These are phyloP conservation scores for Hypoxylon sp. DNA, from an alignment of 2,329 filamentous ascomycete genomes.

Conservation along the genomic window DNA sequence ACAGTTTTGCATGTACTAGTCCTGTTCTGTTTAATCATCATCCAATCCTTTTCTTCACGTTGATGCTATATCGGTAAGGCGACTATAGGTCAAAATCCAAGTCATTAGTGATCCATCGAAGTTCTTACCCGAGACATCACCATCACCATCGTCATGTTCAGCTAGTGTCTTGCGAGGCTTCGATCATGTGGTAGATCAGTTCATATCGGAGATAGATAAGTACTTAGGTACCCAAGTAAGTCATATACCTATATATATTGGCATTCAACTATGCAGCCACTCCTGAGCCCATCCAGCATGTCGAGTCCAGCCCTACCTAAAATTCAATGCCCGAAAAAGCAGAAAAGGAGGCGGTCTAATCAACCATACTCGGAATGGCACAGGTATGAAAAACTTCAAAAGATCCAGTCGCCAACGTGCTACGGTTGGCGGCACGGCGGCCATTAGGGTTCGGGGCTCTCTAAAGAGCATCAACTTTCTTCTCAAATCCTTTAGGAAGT, in stretches of 20 bases:
- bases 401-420: conserved; percentile 24
- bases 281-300: conserved; percentile 5
- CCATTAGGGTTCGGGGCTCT: conserved; percentile 29
- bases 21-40: conserved; percentile 2
- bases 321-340: not conserved
- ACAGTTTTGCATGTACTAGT: conserved; percentile 26
- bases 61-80: not conserved
- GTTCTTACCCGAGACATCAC: not conserved
- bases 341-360: too few species aligned
- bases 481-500: conserved; percentile 20
- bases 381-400: conserved; percentile 26
- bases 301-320: conserved; percentile 13
- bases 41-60: not conserved
- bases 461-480: conserved; percentile 48
- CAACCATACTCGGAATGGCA: too few species aligned
- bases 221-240: too few species aligned
- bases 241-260: not conserved
- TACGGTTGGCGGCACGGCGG: conserved; percentile 29
- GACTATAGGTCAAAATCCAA: conserved; percentile 1
- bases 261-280: not conserved
- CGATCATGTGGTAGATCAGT: not conserved
- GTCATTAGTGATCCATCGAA: not conserved
- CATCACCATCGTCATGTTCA: not conserved
- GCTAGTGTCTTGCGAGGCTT: not conserved
- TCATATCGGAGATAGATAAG: not conserved